These are phyloP conservation scores for Rhododendron simsii DNA, from an alignment of 148 eudicot species.

Conservation along the genomic window DNA sequence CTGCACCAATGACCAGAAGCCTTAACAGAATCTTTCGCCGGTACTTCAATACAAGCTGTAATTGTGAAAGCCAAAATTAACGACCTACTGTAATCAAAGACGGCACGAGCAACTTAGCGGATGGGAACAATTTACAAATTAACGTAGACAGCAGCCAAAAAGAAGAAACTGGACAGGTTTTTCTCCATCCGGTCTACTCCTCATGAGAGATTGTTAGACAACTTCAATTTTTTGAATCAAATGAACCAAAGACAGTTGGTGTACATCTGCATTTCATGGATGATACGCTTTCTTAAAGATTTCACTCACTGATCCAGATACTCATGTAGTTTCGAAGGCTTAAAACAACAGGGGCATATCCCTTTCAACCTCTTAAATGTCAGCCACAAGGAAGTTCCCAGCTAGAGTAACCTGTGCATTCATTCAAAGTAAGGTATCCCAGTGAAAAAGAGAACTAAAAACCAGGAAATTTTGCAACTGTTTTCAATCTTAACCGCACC, in stretches of 20 bases:
- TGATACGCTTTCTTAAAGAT: background rate
- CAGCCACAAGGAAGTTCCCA: slow-evolving; percentile 53
- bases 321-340: background rate
- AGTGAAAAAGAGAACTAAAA: background rate
- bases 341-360: background rate
- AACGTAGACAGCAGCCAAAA: background rate
- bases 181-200: background rate
- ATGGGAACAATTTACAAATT: background rate
- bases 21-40: background rate
- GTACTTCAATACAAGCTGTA: background rate
- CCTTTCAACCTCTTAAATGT: slow-evolving; percentile 22
- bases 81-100: background rate
- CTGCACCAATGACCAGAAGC: background rate
- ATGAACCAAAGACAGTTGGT: background rate
- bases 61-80: background rate
- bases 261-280: background rate
- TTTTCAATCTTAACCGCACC: slow-evolving; percentile 29
- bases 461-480: background rate
- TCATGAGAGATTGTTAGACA: background rate
- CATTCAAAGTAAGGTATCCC: background rate
- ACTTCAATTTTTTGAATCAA: background rate
- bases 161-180: background rate
- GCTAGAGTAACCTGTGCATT: slow-evolving; percentile 52
- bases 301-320: background rate
- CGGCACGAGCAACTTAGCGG: background rate